Percentiles rank a stretch among this genome's conserved stretches.
Conservation (phyloP, 805 yeast genomes). For the Saturnispora sekii region DNA sequence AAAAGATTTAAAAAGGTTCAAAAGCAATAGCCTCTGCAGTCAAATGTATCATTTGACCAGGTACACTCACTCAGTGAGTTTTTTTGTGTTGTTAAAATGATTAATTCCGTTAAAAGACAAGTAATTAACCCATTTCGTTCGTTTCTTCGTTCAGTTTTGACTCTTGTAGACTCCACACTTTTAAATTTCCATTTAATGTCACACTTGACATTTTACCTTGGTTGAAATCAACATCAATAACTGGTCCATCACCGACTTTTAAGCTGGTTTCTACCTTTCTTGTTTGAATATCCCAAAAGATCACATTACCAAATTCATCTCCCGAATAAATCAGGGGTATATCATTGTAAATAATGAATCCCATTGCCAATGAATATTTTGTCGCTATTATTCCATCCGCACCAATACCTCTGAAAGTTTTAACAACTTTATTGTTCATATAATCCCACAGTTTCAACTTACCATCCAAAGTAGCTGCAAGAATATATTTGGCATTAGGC, state of each 20-base stretch:
- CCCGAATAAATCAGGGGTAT: slow-evolving; percentile 48
- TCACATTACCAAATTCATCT: slow-evolving; percentile 42
- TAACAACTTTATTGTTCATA: slow-evolving; percentile 68
- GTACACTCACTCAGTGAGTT: too few relatives aligned
- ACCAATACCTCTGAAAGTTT: slow-evolving; percentile 36
- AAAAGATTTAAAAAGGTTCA: too few relatives aligned
- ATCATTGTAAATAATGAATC: slow-evolving; percentile 34
- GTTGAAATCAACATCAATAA: slow-evolving; percentile 34
- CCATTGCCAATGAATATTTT: slow-evolving; percentile 43
- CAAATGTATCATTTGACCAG: too few relatives aligned
- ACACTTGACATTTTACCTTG: slow-evolving; percentile 29
- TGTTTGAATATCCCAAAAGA: slow-evolving; percentile 61
- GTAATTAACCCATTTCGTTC: background rate
- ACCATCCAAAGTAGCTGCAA: slow-evolving; percentile 78
- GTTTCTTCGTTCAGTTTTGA: background rate
- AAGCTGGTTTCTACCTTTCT: slow-evolving; percentile 34
- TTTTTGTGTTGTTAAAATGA: too few relatives aligned
- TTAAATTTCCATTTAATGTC: slow-evolving; percentile 24
- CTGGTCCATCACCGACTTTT: slow-evolving; percentile 18
- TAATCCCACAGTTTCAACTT: slow-evolving; percentile 77
- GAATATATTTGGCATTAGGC: slow-evolving; percentile 70
- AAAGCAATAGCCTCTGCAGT: too few relatives aligned
- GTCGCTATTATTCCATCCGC: slow-evolving; percentile 29
- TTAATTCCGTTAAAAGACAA: too few relatives aligned
- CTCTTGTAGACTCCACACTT: slow-evolving; percentile 2